Conservation (phyloP, 2,329 filamentous ascomycete genomes). For the Aspergillaceae sp. region DNA sequence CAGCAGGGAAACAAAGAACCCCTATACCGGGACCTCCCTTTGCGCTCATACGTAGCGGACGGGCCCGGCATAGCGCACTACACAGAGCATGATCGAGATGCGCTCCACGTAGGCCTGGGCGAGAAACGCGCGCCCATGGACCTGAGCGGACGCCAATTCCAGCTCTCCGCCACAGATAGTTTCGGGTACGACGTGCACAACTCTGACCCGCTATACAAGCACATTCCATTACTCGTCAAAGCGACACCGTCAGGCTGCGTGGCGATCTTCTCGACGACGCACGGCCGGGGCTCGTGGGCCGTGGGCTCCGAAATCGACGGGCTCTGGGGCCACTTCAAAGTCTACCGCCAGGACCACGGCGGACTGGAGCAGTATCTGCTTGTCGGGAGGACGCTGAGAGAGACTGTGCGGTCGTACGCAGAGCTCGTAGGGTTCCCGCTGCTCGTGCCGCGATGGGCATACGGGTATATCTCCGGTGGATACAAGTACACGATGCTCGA, state of each 20-base stretch:
- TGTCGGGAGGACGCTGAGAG: constrained; percentile 56
- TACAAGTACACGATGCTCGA: constrained; percentile 54
- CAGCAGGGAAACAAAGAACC: constrained; percentile 25
- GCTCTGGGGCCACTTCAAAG: constrained; percentile 66
- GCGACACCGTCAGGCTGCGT: constrained; percentile 56
- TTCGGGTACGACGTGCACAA: constrained; percentile 65
- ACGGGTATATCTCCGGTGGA: constrained; percentile 64
- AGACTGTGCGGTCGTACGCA: constrained; percentile 59
- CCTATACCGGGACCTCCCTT: constrained; percentile 54
- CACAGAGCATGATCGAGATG: constrained; percentile 52
- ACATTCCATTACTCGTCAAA: constrained; percentile 64
- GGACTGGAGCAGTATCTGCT: constrained; percentile 64
- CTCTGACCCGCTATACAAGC: constrained; percentile 67
- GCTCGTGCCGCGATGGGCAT: constrained; percentile 62
- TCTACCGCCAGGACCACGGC: constrained; percentile 63
- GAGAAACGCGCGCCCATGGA: constrained; percentile 69
- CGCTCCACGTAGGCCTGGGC: constrained; percentile 61
- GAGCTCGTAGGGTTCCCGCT: constrained; percentile 60
- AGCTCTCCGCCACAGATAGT: constrained; percentile 59
- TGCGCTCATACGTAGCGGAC: constrained; percentile 58
- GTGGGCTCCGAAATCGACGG: constrained; percentile 67
- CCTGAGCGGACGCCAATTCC: constrained; percentile 57
- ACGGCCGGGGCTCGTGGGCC: constrained; percentile 56
- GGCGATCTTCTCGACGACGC: constrained; percentile 59
- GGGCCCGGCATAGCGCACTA: constrained; percentile 57